Percentiles rank a stretch among this genome's conserved stretches.
Conservation (phyloP, 495 filamentous ascomycete species). For the Podospora anserina region DNA sequence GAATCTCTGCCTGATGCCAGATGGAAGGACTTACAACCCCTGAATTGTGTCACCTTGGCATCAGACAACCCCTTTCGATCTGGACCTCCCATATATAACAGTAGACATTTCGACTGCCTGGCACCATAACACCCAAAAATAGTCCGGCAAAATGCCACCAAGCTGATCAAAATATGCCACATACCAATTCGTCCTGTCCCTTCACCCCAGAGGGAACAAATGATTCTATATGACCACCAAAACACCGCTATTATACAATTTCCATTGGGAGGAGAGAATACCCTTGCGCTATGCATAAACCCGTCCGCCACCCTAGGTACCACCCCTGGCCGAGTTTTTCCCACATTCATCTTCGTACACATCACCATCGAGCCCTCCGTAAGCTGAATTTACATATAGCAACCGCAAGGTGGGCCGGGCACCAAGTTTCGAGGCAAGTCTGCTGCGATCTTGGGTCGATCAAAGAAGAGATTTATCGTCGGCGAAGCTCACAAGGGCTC, state of each 20-base stretch:
- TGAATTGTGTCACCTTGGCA: neutral
- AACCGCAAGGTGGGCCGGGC: slow-evolving; percentile 3
- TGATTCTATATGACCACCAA: slow-evolving; percentile 15
- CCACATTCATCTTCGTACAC: slow-evolving; percentile 27
- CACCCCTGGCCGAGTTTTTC: neutral
- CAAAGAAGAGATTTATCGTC: slow-evolving; percentile 17
- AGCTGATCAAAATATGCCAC: slow-evolving; percentile 13
- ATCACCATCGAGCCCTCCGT: slow-evolving; percentile 8
- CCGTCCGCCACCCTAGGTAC: slow-evolving; percentile 11
- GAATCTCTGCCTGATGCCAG: neutral
- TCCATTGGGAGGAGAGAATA: slow-evolving; percentile 36
- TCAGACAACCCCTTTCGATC: neutral
- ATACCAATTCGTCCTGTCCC: slow-evolving; percentile 12
- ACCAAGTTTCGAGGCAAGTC: slow-evolving; percentile 4
- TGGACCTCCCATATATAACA: neutral
- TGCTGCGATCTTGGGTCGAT: slow-evolving; percentile 25
- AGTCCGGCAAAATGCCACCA: neutral
- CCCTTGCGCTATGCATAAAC: slow-evolving; percentile 34
- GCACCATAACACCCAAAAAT: neutral
- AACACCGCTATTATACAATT: slow-evolving; percentile 34
- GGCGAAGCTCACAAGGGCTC: neutral
- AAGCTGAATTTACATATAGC: slow-evolving; percentile 19
- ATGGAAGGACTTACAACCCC: neutral
- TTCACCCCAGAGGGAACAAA: neutral
- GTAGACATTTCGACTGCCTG: neutral